phyloP scores from a whole-genome alignment of 768 basidiomycete genomes.

The Pulveroboletus ravenelii region DNA sequence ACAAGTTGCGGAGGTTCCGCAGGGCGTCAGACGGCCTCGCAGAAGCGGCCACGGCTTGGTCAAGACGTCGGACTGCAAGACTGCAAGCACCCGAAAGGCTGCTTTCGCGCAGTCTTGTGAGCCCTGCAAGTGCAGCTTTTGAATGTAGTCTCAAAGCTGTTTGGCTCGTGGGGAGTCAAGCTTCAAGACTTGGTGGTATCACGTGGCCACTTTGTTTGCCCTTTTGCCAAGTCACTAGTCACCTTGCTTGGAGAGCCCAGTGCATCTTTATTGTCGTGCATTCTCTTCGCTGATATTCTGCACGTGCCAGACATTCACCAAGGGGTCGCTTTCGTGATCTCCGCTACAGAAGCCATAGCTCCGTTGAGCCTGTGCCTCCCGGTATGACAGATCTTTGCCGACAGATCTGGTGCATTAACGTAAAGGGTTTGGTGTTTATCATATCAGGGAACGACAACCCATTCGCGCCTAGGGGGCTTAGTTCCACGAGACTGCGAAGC shows the following conservation, averaged over 20 bases:
- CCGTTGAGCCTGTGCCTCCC: not conserved
- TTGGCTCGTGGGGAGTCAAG: no score
- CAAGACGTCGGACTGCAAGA: conserved; percentile 9
- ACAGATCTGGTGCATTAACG: not conserved
- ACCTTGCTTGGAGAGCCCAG: not conserved
- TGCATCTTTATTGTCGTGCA: not conserved
- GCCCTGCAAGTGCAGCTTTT: not conserved
- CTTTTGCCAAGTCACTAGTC: conserved; percentile 3
- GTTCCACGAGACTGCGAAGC: not conserved
- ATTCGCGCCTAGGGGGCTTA: conserved; percentile 31
- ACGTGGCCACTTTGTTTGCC: conserved; percentile 2
- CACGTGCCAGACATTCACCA: not conserved
- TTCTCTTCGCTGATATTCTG: not conserved
- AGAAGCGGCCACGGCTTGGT: conserved; percentile 33
- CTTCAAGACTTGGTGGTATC: not conserved
- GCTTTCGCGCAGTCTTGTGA: conserved; percentile 20
- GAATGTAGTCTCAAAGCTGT: no score
- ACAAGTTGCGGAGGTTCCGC: conserved; percentile 32
- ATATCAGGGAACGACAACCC: not conserved
- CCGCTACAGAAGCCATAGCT: not conserved
- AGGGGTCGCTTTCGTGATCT: not conserved
- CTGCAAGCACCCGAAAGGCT: conserved; percentile 4
- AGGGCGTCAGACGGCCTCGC: conserved; percentile 43
- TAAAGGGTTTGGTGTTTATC: not conserved
- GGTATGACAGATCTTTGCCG: not conserved